Evolutionary conservation across 2,329 filamentous ascomycete species (phyloP).

Genomic region (Neopestalotiopsis clavispora): DNA sequence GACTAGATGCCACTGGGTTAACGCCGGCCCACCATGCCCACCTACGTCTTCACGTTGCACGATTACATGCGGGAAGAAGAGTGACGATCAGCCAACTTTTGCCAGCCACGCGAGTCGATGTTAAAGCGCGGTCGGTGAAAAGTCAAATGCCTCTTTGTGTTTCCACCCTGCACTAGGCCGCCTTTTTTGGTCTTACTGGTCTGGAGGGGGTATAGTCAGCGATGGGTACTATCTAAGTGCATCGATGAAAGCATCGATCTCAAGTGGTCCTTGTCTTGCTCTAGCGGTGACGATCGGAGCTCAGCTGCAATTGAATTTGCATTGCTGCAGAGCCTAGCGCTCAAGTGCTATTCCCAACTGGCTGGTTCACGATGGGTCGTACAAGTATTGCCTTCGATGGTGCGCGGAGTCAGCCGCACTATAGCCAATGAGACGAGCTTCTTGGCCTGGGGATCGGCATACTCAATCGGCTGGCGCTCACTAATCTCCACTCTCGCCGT

Average conservation of each 20-base stretch:
- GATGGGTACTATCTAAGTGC: too few relatives aligned
- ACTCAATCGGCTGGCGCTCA: not conserved
- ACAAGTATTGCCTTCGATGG: constrained; percentile 6
- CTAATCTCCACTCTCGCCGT: not conserved
- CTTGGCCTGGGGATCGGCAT: not conserved
- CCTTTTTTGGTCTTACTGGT: too few relatives aligned
- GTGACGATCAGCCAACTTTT: constrained; percentile 5
- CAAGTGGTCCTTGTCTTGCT: not conserved
- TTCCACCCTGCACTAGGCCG: not conserved
- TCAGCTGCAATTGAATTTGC: not conserved
- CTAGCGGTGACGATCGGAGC: not conserved
- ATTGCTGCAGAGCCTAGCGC: not conserved
- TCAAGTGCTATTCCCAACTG: constrained; percentile 1
- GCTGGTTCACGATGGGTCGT: not conserved
- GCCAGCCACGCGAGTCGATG: constrained; percentile 1
- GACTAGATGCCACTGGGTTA: too few relatives aligned
- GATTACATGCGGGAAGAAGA: not conserved
- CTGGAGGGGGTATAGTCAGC: too few relatives aligned
- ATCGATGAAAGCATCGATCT: too few relatives aligned
- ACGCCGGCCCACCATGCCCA: not conserved
- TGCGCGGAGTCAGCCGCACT: not conserved
- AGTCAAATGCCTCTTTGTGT: not conserved
- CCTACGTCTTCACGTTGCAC: not conserved
- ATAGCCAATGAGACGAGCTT: not conserved
- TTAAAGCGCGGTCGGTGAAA: not conserved